Evolutionary conservation across 139 green algal genomes (phyloP).

Genomic region (Nannochloris sp.): DNA sequence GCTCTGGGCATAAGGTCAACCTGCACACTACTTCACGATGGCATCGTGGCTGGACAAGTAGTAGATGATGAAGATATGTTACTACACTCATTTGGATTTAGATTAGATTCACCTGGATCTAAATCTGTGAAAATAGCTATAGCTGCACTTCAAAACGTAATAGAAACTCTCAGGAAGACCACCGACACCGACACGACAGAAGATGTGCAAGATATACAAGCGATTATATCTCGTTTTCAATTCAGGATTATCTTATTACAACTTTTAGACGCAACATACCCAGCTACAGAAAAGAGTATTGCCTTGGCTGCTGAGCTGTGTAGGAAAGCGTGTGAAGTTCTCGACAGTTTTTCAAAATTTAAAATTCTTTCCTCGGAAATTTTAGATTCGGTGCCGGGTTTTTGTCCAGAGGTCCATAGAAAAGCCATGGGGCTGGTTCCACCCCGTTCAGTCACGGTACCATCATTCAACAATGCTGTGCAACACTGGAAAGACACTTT

Average conservation of each 20-base stretch:
- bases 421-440: conserved; percentile 53
- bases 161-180: background rate
- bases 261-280: conserved; percentile 10
- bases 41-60: conserved; percentile 50
- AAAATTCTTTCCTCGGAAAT: background rate
- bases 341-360: conserved; percentile 10
- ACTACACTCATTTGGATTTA: conserved; percentile 42
- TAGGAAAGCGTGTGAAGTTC: conserved; percentile 3
- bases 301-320: conserved; percentile 15
- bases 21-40: conserved; percentile 44
- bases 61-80: conserved; percentile 47
- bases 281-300: conserved; percentile 15
- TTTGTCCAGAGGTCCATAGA: conserved; percentile 47
- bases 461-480: conserved; percentile 30
- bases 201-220: too few relatives aligned
- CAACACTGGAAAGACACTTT: conserved; percentile 42
- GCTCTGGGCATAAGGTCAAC: conserved; percentile 45
- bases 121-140: conserved; percentile 1
- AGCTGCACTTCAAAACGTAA: conserved; percentile 11
- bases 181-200: background rate
- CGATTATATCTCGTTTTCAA: conserved; percentile 35
- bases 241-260: conserved; percentile 33
- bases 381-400: conserved; percentile 18
- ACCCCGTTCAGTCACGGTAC: conserved; percentile 27
- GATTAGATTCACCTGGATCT: conserved; percentile 16